These are phyloP conservation scores for Salix arbutifolia DNA, from an alignment of 345 rosid genomes.

Conservation along the genomic window DNA sequence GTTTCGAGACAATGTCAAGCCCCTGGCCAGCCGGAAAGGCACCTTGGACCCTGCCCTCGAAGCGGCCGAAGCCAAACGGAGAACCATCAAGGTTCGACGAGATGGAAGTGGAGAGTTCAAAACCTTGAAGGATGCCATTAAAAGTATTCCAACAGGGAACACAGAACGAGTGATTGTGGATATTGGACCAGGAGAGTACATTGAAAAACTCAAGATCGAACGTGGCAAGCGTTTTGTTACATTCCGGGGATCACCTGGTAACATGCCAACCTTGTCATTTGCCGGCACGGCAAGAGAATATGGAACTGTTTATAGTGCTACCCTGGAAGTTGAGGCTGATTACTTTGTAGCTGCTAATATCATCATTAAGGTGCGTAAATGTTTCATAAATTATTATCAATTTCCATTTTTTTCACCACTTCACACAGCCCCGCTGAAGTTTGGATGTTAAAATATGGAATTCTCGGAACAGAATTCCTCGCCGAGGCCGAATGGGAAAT, in stretches of 20 bases:
- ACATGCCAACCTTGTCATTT: slow-evolving; percentile 34
- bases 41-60: slow-evolving; percentile 41
- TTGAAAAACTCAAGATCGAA: slow-evolving; percentile 49
- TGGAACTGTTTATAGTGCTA: slow-evolving; percentile 70
- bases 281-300: slow-evolving; percentile 44
- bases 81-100: slow-evolving; percentile 35
- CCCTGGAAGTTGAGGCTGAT: slow-evolving; percentile 47
- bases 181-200: slow-evolving; percentile 47
- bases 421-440: background rate
- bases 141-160: slow-evolving; percentile 41
- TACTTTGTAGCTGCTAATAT: slow-evolving; percentile 59
- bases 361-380: slow-evolving; percentile 36
- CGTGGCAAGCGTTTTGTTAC: slow-evolving; percentile 47
- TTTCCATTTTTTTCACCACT: background rate
- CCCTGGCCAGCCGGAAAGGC: slow-evolving; percentile 29
- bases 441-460: background rate
- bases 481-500: slow-evolving; percentile 45
- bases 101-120: slow-evolving; percentile 50
- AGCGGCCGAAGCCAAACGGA: slow-evolving; percentile 38
- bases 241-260: slow-evolving; percentile 36
- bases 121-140: slow-evolving; percentile 48
- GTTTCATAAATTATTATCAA: background rate
- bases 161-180: slow-evolving; percentile 45
- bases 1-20: slow-evolving; percentile 39
- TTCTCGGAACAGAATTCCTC: slow-evolving; percentile 40